Evolutionary conservation across 2,329 filamentous ascomycete genomes (phyloP).

Genomic region (Hymenoscyphus infarciens): DNA sequence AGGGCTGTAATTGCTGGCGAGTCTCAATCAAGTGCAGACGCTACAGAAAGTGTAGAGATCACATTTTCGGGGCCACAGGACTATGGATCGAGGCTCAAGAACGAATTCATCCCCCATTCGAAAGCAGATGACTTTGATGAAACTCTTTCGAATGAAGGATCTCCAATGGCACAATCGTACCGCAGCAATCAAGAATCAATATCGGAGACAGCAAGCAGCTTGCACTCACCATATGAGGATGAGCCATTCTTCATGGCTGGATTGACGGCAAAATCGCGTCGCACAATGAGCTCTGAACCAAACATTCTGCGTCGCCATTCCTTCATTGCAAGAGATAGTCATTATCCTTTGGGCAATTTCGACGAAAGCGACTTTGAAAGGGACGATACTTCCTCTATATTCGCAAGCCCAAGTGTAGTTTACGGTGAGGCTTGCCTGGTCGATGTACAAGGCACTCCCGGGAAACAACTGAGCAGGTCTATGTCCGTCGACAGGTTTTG

Average conservation of each 20-base stretch:
- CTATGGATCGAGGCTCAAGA: slow-evolving; percentile 53
- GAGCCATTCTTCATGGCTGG: slow-evolving; percentile 17
- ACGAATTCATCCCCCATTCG: slow-evolving; percentile 54
- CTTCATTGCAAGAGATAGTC: slow-evolving; percentile 4
- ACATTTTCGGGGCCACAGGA: neutral
- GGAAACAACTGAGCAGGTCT: slow-evolving; percentile 17
- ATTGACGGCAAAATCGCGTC: slow-evolving; percentile 19
- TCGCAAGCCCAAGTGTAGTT: slow-evolving; percentile 22
- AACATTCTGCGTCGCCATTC: slow-evolving; percentile 10
- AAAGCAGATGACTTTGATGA: slow-evolving; percentile 44
- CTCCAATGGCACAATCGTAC: slow-evolving; percentile 41
- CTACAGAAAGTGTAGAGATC: neutral
- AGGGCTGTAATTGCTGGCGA: slow-evolving; percentile 7
- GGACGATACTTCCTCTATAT: slow-evolving; percentile 17
- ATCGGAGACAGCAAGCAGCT: neutral
- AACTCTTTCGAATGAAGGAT: neutral
- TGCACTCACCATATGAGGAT: neutral
- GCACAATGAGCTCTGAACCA: too few species aligned
- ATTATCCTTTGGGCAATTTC: slow-evolving; percentile 4
- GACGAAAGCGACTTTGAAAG: slow-evolving; percentile 19
- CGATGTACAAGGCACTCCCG: slow-evolving; percentile 26
- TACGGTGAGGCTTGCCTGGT: slow-evolving; percentile 33
- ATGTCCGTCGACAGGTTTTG: slow-evolving; percentile 24
- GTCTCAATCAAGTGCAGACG: neutral
- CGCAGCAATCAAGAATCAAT: neutral